Evolutionary conservation across 106 monocot species (phyloP).

Genomic region (Allium sativum): DNA sequence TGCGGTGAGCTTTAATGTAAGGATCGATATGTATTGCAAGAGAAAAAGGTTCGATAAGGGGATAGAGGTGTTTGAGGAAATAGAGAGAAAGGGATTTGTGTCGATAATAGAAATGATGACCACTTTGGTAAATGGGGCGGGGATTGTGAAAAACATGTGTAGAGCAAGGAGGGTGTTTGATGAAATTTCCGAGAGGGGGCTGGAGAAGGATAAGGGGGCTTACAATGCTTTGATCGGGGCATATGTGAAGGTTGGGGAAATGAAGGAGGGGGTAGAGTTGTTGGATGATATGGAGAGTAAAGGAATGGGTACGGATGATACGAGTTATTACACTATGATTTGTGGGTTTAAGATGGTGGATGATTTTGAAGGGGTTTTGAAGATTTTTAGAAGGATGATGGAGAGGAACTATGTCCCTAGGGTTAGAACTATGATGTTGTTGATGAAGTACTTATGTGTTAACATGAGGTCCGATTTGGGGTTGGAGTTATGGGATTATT

Average conservation of each 20-base stretch:
- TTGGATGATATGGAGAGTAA: constrained; percentile 62
- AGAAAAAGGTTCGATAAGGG: constrained; percentile 39
- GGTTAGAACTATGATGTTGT: constrained; percentile 61
- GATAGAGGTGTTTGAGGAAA: constrained; percentile 44
- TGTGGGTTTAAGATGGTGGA: constrained; percentile 31
- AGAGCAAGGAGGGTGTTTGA: constrained; percentile 59
- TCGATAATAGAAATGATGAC: constrained; percentile 58
- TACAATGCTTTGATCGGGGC: constrained; percentile 75
- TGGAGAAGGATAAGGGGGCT: constrained; percentile 40
- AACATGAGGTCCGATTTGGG: constrained; percentile 44
- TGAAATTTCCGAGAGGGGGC: constrained; percentile 40
- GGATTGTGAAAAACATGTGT: constrained; percentile 33
- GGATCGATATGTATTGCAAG: constrained; percentile 84
- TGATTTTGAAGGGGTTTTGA: constrained; percentile 25
- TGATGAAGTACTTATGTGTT: constrained; percentile 81
- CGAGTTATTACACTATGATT: constrained; percentile 61
- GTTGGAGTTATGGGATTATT: constrained; percentile 57
- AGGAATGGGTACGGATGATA: constrained; percentile 46
- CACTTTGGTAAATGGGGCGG: constrained; percentile 68
- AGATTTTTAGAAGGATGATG: constrained; percentile 52
- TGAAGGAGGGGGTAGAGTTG: constrained; percentile 23
- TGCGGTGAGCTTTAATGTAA: constrained; percentile 54
- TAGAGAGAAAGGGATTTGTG: constrained; percentile 22
- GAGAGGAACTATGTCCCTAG: constrained; percentile 47
- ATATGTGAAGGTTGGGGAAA: constrained; percentile 29